A percentile compares a stretch with the other conserved stretches of the same genome.
Conservation (phyloP, 2,329 filamentous ascomycete species). For the Pseudocercospora fuligena region DNA sequence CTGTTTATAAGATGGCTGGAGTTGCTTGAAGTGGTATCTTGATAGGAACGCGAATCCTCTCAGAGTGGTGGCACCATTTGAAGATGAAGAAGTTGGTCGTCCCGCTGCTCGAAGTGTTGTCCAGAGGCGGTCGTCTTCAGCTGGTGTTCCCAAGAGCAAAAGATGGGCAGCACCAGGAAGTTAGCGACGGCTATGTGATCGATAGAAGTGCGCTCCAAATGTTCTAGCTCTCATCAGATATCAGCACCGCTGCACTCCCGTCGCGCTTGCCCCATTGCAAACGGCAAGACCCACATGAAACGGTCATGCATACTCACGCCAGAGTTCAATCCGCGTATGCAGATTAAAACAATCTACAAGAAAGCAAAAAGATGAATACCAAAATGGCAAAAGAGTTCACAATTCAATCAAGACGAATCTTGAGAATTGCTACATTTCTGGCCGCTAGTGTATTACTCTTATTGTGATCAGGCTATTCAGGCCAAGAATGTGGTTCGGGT, state of each 20-base stretch:
- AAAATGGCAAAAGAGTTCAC: constrained; percentile 1
- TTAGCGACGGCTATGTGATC: background rate
- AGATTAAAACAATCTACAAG: background rate
- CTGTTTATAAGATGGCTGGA: constrained; percentile 50
- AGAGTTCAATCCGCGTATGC: background rate
- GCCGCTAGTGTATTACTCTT: background rate
- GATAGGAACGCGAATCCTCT: background rate
- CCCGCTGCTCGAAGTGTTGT: background rate
- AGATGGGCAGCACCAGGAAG: background rate
- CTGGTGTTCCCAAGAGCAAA: background rate
- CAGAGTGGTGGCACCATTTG: too few species aligned
- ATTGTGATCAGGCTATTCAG: background rate
- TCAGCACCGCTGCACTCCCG: background rate
- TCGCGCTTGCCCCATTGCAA: background rate
- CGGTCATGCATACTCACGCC: background rate
- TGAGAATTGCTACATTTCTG: background rate
- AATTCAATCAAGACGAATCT: background rate
- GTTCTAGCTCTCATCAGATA: background rate
- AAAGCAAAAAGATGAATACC: background rate
- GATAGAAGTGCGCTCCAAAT: background rate
- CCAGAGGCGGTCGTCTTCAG: background rate
- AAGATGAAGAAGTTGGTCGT: background rate
- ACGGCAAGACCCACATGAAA: background rate
- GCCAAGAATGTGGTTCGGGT: background rate
- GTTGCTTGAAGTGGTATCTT: constrained; percentile 44